Base-by-base conservation (phyloP, 2,329 filamentous ascomycete genomes). In the Penicillium verrucosum region DNA sequence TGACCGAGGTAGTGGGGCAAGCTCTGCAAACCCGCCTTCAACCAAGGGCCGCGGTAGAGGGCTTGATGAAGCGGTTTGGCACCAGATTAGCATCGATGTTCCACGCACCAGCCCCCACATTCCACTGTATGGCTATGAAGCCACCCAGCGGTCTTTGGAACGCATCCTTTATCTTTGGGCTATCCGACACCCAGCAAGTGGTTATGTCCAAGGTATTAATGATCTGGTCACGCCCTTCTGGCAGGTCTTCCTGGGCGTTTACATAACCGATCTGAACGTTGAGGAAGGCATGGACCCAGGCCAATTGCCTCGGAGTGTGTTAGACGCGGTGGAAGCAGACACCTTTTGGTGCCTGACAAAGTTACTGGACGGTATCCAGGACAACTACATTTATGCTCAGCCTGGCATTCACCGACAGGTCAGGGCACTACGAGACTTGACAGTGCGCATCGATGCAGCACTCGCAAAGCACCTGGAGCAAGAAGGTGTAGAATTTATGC, bases 331-430 rank as follows among this genome's bases (percentile, higher is more conserved):
- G 7, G 94, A 99, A 76, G 94, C 94, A 7, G 94, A 99, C 77
- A 91, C 92, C 0, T 99, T 97, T 73, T 99, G 94, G 94, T 99
- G 94, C 74, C 80, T 99, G 59, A 97, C 94, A 0, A 99, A 99
- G 74, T 82, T 99, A 11, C 82, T 99, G n/a, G 94, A 99, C 71
- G 94, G 94, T 32, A 99, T 99, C 60, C 94, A 99, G 74, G 94
- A 99, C 73, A 96, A 99, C 70, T 99, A 99, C 72, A 97, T 99
- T 62, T 93, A 95, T 61, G 94, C 93, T 5, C 94, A 99, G 71
- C 94, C 94, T 5, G 94, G 94, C 1, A 99, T 99, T 58, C 92
- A 97, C 73, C 84, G 94, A 43, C 94, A 99, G 73, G 94, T 99
- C 34, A 84, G 88, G 34, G 90, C 91, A 37, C 79, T 99, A 60